Evolutionary conservation across 2,329 filamentous ascomycete genomes (phyloP), one percentile per base, ranked within the genome.

Genomic region (Pseudocercospora pini-densiflorae): DNA sequence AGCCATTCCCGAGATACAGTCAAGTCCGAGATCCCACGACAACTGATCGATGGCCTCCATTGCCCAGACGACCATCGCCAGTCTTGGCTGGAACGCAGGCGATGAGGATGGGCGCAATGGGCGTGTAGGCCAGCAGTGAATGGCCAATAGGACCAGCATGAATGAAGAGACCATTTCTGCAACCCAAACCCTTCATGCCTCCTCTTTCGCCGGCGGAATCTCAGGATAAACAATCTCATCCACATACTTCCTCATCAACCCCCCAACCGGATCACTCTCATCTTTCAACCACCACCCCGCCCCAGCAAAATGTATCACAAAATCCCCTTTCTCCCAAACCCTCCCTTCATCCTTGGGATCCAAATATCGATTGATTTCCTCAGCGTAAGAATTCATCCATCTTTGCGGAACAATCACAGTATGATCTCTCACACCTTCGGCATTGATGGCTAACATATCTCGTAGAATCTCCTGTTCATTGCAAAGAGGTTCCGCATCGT

Each of bases 381-480:
- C 55, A 1, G 80, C 79, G 63, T 80, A 81, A 0, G 79, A 78
- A 61, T 81, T 81, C 19, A 81, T 69, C 70, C 76, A 78, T 64
- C 70, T 75, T 61, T 81, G 79, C 2, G 77, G 77, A 36, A 81
- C 72, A 10, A 70, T 51, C 5, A 67, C 58, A 29, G 63, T 67
- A 54, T 63, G 66, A 12, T 68, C 61, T 4, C 24, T 62, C 27
- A 59, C 59, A 12, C 49, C 43, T 27, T 59, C 59, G 1, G 51
- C 43, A 27, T 70, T 65, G 8, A 58, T 31, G 9, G 43, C 36
- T 8, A 81, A 67, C 53, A 80, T 66, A 63, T 75, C 73, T 14
- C 73, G 76, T 62, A 79, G 77, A 36, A 76, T 75, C 54, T 81
- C 79, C 62, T 81, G 80, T 67, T 81, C 79, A 67, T 72, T 78